Conservation (phyloP, 257 asterid genomes). For the Ocimum tenuiflorum region DNA sequence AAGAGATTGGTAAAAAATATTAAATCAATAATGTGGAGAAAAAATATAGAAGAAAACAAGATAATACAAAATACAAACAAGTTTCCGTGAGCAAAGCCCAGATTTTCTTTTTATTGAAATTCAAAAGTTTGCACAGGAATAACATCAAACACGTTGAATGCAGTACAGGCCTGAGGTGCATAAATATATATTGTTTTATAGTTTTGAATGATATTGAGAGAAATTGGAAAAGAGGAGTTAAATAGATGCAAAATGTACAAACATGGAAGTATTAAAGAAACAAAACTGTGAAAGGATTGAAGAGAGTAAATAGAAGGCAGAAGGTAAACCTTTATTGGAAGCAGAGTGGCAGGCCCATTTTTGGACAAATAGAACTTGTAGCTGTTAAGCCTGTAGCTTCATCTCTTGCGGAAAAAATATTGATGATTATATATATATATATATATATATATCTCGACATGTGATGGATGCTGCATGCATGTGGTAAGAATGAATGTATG, state of each 20-base stretch:
- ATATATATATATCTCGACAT: too few species aligned
- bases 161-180: too few species aligned
- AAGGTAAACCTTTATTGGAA: constrained; percentile 34
- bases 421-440: too few species aligned
- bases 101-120: background rate
- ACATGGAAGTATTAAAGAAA: constrained; percentile 26
- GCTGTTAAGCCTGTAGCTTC: constrained; percentile 23
- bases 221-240: background rate
- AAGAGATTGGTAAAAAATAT: too few species aligned
- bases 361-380: constrained; percentile 29
- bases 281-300: constrained; percentile 59
- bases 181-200: too few species aligned
- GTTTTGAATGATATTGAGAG: background rate
- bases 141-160: constrained; percentile 3
- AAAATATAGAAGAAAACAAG: too few species aligned
- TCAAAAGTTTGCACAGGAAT: background rate
- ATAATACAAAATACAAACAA: too few species aligned
- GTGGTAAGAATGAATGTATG: too few species aligned
- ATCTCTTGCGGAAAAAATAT: background rate
- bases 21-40: too few species aligned
- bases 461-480: too few species aligned
- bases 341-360: constrained; percentile 40
- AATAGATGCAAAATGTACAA: constrained; percentile 9
- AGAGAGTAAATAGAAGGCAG: constrained; percentile 38
- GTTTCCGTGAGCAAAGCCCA: background rate